Base-by-base conservation (phyloP, 495 filamentous ascomycete genomes). In the Parmelia sp. region DNA sequence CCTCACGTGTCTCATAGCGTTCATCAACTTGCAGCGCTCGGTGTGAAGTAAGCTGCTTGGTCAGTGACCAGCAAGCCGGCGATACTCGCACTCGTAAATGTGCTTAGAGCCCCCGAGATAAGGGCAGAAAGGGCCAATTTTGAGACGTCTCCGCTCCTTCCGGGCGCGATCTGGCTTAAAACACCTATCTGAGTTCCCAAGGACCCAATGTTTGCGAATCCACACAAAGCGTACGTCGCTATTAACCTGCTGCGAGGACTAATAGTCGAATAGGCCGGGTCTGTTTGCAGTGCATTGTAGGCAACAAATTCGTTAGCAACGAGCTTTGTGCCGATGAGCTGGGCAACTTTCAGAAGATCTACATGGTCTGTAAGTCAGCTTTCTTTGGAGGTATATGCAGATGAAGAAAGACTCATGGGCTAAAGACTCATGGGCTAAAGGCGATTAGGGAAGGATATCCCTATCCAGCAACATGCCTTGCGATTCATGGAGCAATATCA, bases 141-240 rank as follows among this genome's bases (percentile, higher is more conserved):
- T 27, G 87, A 86, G 23, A 96, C 85, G 71, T 93, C 89, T 25
- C 86, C 90, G 65, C 80, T 79, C 33, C 91, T 82, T 31, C 79
- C 76, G 0, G 92, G 90, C 2, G 89, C 84, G 58, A 96, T 81
- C 77, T 96, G 91, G 0, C 86, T 83, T 10, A 96, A 77, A 47
- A 96, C 89, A 73, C 90, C 89, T 63, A 92, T 92, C 74, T 95
- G 90, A 62, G 88, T 92, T 65, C 90, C 90, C 44, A 93, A 83
- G 42, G 89, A 90, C 57, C 85, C 84, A 65, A 93, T 86, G 73
- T 93, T 95, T 56, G 87, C 90, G 69, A 91, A 91, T 11, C 88
- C 89, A 57, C 76, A 74, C 71, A 71, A 59, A 65, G 68, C 42
- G 67, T 73, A 57, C 61, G 74, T 55, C 70, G 62, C 42, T 63